Evolutionary conservation across 163 green algal species (phyloP).

Genomic region (Volvox carteri): DNA sequence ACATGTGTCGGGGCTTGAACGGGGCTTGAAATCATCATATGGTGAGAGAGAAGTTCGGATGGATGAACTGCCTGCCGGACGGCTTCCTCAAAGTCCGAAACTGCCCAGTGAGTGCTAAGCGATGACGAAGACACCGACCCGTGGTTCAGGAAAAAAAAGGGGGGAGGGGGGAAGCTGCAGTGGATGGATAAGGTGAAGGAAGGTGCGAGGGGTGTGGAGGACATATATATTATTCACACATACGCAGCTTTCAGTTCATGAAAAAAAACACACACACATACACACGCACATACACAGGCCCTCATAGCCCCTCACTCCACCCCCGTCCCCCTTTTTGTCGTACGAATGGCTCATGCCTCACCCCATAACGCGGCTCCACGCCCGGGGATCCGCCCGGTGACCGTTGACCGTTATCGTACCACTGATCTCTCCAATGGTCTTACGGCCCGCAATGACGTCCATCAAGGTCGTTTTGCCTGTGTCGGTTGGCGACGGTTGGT

Average conservation of each 20-base stretch:
- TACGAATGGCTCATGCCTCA: not conserved
- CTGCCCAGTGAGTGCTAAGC: not conserved
- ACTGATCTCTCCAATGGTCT: conserved; percentile 67
- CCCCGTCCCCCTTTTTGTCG: too few species aligned
- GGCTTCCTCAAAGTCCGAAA: too few species aligned
- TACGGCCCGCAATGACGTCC: conserved; percentile 72
- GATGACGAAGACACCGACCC: not conserved
- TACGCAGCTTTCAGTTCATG: too few species aligned
- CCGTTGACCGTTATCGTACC: conserved; percentile 67
- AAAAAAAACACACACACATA: too few species aligned
- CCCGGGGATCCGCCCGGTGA: conserved; percentile 49
- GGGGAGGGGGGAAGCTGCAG: not conserved
- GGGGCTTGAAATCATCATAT: too few species aligned
- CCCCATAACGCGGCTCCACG: conserved; percentile 58
- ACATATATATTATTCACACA: too few species aligned
- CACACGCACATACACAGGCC: too few species aligned
- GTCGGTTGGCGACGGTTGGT: too few species aligned
- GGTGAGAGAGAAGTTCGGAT: too few species aligned
- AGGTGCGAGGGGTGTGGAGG: too few species aligned
- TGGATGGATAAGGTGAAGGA: not conserved
- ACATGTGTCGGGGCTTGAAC: not conserved
- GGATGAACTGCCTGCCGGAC: too few species aligned
- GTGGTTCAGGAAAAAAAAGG: not conserved
- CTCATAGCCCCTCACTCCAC: too few species aligned
- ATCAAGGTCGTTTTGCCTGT: conserved; percentile 80